Conservation (phyloP, 169 alveolate species). For the Hepatocystis sp. region DNA sequence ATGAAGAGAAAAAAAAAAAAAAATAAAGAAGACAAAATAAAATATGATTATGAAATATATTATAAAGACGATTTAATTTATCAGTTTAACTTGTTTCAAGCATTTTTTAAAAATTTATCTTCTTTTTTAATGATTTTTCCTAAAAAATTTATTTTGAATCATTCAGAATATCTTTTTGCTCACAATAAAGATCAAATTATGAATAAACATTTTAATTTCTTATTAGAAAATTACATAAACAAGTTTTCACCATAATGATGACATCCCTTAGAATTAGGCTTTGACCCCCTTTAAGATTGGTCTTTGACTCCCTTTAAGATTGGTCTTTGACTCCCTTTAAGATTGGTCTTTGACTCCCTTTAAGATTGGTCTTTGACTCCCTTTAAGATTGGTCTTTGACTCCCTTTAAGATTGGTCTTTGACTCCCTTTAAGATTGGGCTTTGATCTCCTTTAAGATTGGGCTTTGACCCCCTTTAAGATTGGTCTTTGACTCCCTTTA, state of each 20-base stretch:
- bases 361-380: too few species aligned
- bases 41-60: slow-evolving; percentile 1
- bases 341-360: too few species aligned
- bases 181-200: slow-evolving; percentile 21
- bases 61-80: neutral
- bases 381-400: too few species aligned
- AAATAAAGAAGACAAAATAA: neutral
- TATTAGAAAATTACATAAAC: slow-evolving; percentile 19
- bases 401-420: too few species aligned
- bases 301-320: too few species aligned
- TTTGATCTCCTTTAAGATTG: too few species aligned
- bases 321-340: too few species aligned
- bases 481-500: too few species aligned
- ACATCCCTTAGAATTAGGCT: too few species aligned
- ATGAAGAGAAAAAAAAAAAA: neutral
- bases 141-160: slow-evolving; percentile 21
- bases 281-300: too few species aligned
- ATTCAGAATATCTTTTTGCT: slow-evolving; percentile 27
- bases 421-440: too few species aligned
- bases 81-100: slow-evolving; percentile 35
- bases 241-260: slow-evolving; percentile 4
- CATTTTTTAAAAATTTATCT: slow-evolving; percentile 51
- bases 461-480: too few species aligned
- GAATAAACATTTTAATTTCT: slow-evolving; percentile 23
- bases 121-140: slow-evolving; percentile 52